These are phyloP conservation scores for Aureoboletus auriporus DNA, from an alignment of 768 basidiomycete genomes.

Conservation along the genomic window DNA sequence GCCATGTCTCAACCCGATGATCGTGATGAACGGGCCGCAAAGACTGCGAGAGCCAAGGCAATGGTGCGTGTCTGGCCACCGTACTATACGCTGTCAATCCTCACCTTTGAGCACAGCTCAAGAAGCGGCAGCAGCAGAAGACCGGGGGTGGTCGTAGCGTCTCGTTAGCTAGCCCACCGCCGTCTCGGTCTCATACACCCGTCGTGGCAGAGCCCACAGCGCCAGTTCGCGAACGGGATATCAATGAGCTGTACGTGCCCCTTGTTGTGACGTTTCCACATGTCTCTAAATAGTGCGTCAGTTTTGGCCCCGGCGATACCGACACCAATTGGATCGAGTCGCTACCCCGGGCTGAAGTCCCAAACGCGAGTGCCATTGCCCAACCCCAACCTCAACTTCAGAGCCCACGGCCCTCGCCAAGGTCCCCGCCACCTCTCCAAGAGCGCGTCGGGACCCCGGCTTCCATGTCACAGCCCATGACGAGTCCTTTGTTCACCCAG, in stretches of 20 bases:
- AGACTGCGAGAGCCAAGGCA: slow-evolving; percentile 80
- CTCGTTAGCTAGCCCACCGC: slow-evolving; percentile 41
- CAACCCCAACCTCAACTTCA: slow-evolving; percentile 27
- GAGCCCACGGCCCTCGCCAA: slow-evolving; percentile 15
- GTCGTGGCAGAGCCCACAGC: slow-evolving; percentile 37
- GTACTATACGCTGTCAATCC: not conserved
- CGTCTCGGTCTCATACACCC: slow-evolving; percentile 52
- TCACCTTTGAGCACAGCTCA: slow-evolving; percentile 47
- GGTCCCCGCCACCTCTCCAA: slow-evolving; percentile 13
- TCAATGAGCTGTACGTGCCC: slow-evolving; percentile 61
- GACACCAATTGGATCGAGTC: slow-evolving; percentile 59
- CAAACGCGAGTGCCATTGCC: slow-evolving; percentile 28
- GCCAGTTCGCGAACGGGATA: slow-evolving; percentile 35
- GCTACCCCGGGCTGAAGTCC: slow-evolving; percentile 42
- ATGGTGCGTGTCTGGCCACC: slow-evolving; percentile 46
- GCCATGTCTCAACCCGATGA: slow-evolving; percentile 53
- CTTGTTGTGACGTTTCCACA: not conserved
- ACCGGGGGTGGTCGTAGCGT: slow-evolving; percentile 33
- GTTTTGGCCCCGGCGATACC: slow-evolving; percentile 43
- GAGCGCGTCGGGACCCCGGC: slow-evolving; percentile 8
- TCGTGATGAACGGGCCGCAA: slow-evolving; percentile 73
- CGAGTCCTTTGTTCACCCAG: not conserved
- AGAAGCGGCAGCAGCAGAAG: slow-evolving; percentile 79
- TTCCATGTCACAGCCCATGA: slow-evolving; percentile 2
- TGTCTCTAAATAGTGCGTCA: slow-evolving; percentile 17